These are phyloP conservation scores for Lenzites betulinus DNA, from an alignment of 768 basidiomycete species.

Conservation along the genomic window DNA sequence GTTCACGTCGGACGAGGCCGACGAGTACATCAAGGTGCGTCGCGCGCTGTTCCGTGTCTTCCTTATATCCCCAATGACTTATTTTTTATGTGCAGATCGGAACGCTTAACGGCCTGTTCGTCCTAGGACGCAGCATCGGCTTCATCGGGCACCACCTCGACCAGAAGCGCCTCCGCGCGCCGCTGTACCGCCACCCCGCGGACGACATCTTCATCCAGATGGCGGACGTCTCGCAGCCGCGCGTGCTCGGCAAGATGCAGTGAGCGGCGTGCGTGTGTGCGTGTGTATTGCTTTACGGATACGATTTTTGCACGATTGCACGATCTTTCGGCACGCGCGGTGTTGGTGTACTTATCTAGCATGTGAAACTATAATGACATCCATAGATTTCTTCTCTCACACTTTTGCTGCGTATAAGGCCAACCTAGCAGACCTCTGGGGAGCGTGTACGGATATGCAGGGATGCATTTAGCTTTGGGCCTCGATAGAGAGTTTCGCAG, in stretches of 20 bases:
- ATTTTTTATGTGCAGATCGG: slow-evolving; percentile 56
- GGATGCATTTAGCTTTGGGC: no score
- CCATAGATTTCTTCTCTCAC: background rate
- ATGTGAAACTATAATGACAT: slow-evolving; percentile 19
- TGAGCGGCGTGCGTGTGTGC: slow-evolving; percentile 3
- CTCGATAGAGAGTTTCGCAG: no score
- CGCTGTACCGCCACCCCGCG: slow-evolving; percentile 92
- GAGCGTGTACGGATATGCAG: no score
- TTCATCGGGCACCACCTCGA: slow-evolving; percentile 97
- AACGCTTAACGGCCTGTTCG: slow-evolving; percentile 94
- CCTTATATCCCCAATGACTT: slow-evolving; percentile 1
- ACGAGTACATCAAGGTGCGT: slow-evolving; percentile 88
- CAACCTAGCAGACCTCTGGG: no score
- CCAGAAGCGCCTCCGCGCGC: slow-evolving; percentile 92
- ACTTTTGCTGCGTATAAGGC: no score
- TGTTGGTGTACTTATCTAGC: slow-evolving; percentile 8
- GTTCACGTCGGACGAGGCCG: slow-evolving; percentile 93
- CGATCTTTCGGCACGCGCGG: background rate
- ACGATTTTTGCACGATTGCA: background rate
- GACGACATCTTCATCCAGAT: slow-evolving; percentile 97
- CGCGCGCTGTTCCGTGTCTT: background rate
- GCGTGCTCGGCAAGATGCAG: slow-evolving; percentile 59
- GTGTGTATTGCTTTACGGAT: no score
- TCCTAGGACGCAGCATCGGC: slow-evolving; percentile 95
- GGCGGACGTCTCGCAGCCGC: slow-evolving; percentile 81